Conservation (phyloP, 257 asterid species). For the Knoxia roxburghii region DNA sequence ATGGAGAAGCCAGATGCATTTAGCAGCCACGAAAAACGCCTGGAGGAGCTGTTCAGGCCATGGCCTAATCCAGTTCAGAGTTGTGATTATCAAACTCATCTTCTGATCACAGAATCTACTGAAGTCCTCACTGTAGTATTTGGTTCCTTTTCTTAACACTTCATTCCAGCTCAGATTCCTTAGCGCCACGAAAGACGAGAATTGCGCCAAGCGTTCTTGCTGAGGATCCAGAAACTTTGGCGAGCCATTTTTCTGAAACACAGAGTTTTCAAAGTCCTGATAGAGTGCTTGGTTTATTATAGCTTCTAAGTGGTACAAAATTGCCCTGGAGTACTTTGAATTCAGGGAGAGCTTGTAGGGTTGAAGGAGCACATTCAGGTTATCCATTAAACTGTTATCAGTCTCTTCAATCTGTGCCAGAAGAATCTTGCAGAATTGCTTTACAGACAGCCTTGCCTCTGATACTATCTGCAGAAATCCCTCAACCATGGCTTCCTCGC, state of each 20-base stretch:
- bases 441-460: conserved; percentile 75
- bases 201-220: conserved; percentile 54
- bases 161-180: conserved; percentile 89
- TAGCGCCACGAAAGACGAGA: conserved; percentile 61
- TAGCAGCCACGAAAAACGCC: conserved; percentile 82
- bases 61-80: conserved; percentile 70
- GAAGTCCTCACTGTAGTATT: conserved; percentile 81
- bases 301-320: conserved; percentile 69
- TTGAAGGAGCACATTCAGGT: conserved; percentile 54
- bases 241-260: conserved; percentile 66
- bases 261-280: conserved; percentile 80
- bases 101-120: conserved; percentile 89
- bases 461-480: conserved; percentile 82
- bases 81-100: conserved; percentile 59
- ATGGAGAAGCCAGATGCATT: conserved; percentile 93
- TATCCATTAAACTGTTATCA: conserved; percentile 42
- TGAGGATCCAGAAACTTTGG: conserved; percentile 59
- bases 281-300: conserved; percentile 69
- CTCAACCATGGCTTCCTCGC: conserved; percentile 68
- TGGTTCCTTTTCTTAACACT: conserved; percentile 80
- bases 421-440: conserved; percentile 77
- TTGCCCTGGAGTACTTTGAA: conserved; percentile 55
- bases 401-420: conserved; percentile 45
- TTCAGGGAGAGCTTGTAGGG: conserved; percentile 53
- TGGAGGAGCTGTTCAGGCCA: conserved; percentile 96